Evolutionary conservation across 2,329 filamentous ascomycete genomes (phyloP), one percentile per base, ranked within the genome.

Genomic region (Hypoxylon sp.): DNA sequence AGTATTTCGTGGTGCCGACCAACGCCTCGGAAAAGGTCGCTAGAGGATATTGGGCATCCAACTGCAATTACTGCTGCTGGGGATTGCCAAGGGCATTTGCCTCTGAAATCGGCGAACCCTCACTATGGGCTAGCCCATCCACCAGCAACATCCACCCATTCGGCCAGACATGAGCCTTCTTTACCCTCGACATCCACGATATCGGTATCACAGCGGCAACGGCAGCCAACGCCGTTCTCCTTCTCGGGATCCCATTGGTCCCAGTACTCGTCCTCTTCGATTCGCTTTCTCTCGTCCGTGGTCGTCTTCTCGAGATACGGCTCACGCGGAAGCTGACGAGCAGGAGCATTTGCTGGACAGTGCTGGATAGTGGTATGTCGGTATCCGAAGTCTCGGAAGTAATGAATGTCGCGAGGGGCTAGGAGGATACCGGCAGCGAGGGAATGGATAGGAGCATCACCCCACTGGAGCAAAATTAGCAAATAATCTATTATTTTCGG

Each of bases 321-420:
- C 57, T 90, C 86, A 63, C 93, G 89, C 3, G 92, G 89, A 47
- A 97, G 86, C 81, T 99, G 96, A 52, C 93, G 90, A 11, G 91
- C 90, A 0, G 95, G 96, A 2, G 96, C 96, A 78, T 99, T 99
- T 60, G 94, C 94, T 1, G 96, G 96, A 77, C 96, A 99, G 81
- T 99, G 96, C 82, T 98, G 95, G 77, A 99, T 99, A 2, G 96
- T 99, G 6, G 96, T 99, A 82, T 99, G 96, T 77, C 96, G 89
- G 83, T 99, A 99, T 61, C 96, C 96, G 82, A 98, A 95, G 80
- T 99, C 96, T 75, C 96, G 93, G 90, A 99, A 99, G 83, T 99
- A 99, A 82, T 99, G 96, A 67, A 99, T 93, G 77, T 99, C 94
- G 60, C 86, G 85, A 51, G 92, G 90, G 2, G 89, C 87, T 32